Evolutionary conservation across 345 rosid species (phyloP).

Genomic region (Passiflora organensis): DNA sequence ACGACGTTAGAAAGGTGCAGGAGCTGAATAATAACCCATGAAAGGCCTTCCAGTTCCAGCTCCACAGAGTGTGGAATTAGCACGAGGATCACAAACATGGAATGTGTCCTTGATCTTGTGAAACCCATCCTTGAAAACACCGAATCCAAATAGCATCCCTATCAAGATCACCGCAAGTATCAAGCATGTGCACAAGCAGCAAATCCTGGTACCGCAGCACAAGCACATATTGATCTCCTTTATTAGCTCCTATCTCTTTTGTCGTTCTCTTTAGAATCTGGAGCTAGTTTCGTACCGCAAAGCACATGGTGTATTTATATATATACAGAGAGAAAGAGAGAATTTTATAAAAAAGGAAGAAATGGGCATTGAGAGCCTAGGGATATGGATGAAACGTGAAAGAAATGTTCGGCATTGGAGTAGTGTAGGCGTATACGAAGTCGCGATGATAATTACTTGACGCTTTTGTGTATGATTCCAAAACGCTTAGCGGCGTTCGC

Average conservation of each 20-base stretch:
- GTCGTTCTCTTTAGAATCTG: background rate
- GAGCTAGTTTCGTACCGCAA: background rate
- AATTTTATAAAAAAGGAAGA: too few species aligned
- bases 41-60: conserved; percentile 40
- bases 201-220: conserved; percentile 16
- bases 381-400: too few species aligned
- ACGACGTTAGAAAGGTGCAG: conserved; percentile 21
- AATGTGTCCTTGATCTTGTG: conserved; percentile 61
- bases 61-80: background rate
- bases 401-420: too few species aligned
- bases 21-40: conserved; percentile 34
- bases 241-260: background rate
- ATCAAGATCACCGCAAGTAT: conserved; percentile 56
- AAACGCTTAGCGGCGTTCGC: too few species aligned
- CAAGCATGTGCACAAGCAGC: conserved; percentile 74
- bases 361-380: too few species aligned
- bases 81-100: conserved; percentile 38
- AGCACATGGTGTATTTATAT: too few species aligned
- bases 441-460: too few species aligned
- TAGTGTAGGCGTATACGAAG: too few species aligned
- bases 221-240: too few species aligned
- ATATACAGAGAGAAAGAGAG: too few species aligned
- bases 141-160: conserved; percentile 76
- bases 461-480: too few species aligned
- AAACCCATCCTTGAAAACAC: conserved; percentile 74